Evolutionary conservation across 2,329 filamentous ascomycete genomes (phyloP).

Genomic region (Cladophialophora bantiana): DNA sequence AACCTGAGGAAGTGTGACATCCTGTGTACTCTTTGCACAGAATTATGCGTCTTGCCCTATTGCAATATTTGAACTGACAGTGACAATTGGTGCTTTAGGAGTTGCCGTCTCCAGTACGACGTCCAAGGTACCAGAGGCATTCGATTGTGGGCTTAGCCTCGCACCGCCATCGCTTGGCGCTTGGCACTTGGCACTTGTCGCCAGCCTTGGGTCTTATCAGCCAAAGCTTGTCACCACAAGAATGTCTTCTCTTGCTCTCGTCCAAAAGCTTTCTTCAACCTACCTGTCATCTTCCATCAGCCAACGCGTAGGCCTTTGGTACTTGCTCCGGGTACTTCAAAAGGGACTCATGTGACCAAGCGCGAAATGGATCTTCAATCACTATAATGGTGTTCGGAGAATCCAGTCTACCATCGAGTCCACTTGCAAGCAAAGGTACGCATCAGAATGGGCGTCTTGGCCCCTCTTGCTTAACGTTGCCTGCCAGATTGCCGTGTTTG

Average conservation of each 20-base stretch:
- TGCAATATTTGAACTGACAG: neutral
- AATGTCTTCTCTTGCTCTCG: neutral
- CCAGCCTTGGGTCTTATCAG: neutral
- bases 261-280: neutral
- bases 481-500: neutral
- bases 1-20: neutral
- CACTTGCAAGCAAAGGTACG: conserved; percentile 4
- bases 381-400: neutral
- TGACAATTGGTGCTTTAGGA: neutral
- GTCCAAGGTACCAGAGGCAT: neutral
- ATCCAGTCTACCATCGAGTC: neutral
- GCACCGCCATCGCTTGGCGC: neutral
- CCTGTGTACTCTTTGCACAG: neutral
- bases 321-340: neutral
- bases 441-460: neutral
- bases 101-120: no score
- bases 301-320: neutral
- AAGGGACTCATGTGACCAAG: neutral
- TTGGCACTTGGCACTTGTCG: no score
- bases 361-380: neutral
- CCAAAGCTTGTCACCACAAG: neutral
- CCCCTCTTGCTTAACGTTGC: neutral
- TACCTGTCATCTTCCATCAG: neutral
- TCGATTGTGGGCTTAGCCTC: neutral
- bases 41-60: neutral